These are phyloP conservation scores for Tympanopsis confertula DNA, from an alignment of 2,329 filamentous ascomycete species.

Conservation along the genomic window DNA sequence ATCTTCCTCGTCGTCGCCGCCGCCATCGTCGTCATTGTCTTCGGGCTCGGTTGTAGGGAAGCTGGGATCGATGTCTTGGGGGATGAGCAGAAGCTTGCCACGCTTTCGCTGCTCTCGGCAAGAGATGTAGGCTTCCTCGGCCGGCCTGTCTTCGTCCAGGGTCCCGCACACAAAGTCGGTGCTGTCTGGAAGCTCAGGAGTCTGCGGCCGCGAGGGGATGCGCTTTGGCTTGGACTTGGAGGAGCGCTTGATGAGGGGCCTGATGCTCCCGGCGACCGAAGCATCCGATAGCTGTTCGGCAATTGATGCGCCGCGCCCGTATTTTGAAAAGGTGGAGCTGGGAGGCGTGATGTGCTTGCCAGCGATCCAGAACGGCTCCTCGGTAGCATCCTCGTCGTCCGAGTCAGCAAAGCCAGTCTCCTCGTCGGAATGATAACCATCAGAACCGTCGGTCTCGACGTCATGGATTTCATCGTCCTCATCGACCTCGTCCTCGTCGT, in stretches of 20 bases:
- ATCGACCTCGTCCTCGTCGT: slow-evolving; percentile 48
- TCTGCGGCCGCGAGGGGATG: slow-evolving; percentile 50
- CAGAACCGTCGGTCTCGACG: slow-evolving; percentile 34
- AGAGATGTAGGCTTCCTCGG: slow-evolving; percentile 85
- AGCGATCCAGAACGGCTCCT: slow-evolving; percentile 46
- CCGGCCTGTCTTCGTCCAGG: slow-evolving; percentile 81
- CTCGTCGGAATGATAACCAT: neutral
- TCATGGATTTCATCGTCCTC: slow-evolving; percentile 61
- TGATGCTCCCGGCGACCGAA: slow-evolving; percentile 8
- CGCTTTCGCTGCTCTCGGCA: slow-evolving; percentile 71
- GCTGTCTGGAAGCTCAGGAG: slow-evolving; percentile 83
- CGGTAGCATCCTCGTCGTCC: slow-evolving; percentile 67
- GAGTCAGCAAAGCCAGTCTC: slow-evolving; percentile 40
- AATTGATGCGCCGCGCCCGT: neutral
- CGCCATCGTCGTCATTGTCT: slow-evolving; percentile 29
- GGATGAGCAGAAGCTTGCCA: slow-evolving; percentile 69
- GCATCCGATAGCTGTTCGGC: slow-evolving; percentile 4
- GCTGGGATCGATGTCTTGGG: slow-evolving; percentile 96
- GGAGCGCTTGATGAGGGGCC: slow-evolving; percentile 13
- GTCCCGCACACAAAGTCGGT: slow-evolving; percentile 98
- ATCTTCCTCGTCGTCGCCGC: no score
- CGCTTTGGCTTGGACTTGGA: slow-evolving; percentile 14
- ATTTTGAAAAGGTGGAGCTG: neutral
- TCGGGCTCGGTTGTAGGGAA: slow-evolving; percentile 93
- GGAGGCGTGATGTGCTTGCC: slow-evolving; percentile 23